Evolutionary conservation across 169 alveolate species (phyloP), one percentile per base, ranked within the genome.

Genomic region (Theileria sp.): DNA sequence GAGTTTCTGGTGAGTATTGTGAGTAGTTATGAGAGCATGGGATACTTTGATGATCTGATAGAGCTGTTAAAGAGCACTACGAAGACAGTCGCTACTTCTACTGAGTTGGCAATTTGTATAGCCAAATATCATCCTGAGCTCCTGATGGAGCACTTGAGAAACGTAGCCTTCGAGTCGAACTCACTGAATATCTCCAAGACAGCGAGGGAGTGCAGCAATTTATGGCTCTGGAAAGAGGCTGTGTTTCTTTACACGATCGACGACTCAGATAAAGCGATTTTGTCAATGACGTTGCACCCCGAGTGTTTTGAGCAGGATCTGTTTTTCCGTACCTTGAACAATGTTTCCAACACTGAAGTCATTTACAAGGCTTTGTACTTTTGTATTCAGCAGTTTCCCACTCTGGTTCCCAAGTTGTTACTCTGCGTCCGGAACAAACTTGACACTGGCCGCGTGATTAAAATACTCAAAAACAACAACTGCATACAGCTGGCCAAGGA

Each of bases 301-400:
- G 99, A 98, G 25, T 99, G 99, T 13, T 98, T 98, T 96, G 96
- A 97, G 28, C 88, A 92, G 68, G 87, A 92, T 38, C 71, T 84
- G n/a, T 85, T 92, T 68, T 80, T 86, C 67, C 58, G 88, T 17
- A 56, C 77, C 15, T 78, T 83, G 49, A 80, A 75, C 77, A 93
- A 97, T 83, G 99, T 96, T 38, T 84, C 97, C 21, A 98, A 97
- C 86, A 95, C 97, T 66, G 99, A 98, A 86, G 92, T 98, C 69
- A 94, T 96, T 87, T 98, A 98, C 93, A 96, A 97, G 88, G 98
- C 99, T n/a, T 96, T 98, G 73, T 93, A 95, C 84, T 98, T 98
- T 88, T 98, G 98, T 92, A 92, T 98, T 44, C 99, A 98, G 76
- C 99, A 98, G 86, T 96, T 97, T 88, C 99, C 99, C n/a, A 92